phyloP scores from a whole-genome alignment of 768 basidiomycete species.

The Lactifluus subvellereus region DNA sequence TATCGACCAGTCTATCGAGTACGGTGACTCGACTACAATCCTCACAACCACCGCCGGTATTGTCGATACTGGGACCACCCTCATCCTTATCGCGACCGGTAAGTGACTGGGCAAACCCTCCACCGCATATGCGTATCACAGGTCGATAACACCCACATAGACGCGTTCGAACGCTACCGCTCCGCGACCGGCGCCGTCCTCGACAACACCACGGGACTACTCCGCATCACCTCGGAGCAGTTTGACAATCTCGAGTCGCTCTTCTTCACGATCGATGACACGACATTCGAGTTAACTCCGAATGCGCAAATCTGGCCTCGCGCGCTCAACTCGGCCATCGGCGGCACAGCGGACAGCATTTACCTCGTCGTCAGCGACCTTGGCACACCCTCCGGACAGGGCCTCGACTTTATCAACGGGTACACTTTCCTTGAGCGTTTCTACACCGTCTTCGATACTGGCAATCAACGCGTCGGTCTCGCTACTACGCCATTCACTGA shows the following conservation, averaged over 20 bases:
- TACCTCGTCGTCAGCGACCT: conserved; percentile 38
- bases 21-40: conserved; percentile 28
- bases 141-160: conserved; percentile 24
- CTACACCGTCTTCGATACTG: conserved; percentile 61
- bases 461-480: conserved; percentile 50
- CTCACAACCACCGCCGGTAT: conserved; percentile 31
- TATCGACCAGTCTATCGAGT: conserved; percentile 31
- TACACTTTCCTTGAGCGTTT: conserved; percentile 53
- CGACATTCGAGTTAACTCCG: conserved; percentile 37
- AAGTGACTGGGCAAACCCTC: conserved; percentile 10
- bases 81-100: conserved; percentile 32
- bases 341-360: conserved; percentile 24
- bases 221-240: conserved; percentile 29
- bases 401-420: conserved; percentile 55
- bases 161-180: conserved; percentile 31
- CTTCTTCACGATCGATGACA: conserved; percentile 31
- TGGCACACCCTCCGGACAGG: conserved; percentile 39
- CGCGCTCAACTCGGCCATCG: conserved; percentile 38
- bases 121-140: conserved; percentile 19
- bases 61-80: conserved; percentile 36
- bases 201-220: conserved; percentile 32
- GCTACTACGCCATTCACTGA: conserved; percentile 47
- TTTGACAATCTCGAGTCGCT: conserved; percentile 31
- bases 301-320: conserved; percentile 41
- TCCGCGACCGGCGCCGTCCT: conserved; percentile 30